These are phyloP conservation scores for Hanseniaspora occidentalis DNA, from an alignment of 805 yeast genomes.

Conservation along the genomic window DNA sequence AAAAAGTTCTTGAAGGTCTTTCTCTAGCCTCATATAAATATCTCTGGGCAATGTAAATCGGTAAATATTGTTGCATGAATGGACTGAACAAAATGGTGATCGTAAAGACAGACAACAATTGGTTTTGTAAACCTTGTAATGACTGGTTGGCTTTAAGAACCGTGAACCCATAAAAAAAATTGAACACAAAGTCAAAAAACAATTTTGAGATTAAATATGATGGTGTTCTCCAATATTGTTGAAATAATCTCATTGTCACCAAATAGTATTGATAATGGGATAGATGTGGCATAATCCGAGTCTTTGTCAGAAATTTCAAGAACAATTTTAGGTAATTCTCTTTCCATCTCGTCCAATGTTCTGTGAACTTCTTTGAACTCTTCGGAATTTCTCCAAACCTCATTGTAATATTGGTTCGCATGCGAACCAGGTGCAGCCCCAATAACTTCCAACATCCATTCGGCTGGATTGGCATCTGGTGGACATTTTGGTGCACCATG, in stretches of 20 bases:
- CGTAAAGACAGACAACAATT: conserved; percentile 69
- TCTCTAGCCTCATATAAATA: conserved; percentile 62
- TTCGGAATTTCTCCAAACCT: conserved; percentile 37
- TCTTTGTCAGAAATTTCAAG: conserved; percentile 11
- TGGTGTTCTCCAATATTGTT: conserved; percentile 34
- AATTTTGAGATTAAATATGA: conserved; percentile 30
- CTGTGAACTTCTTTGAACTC: conserved; percentile 26
- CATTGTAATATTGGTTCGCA: conserved; percentile 50
- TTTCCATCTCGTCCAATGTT: conserved; percentile 38
- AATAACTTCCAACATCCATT: conserved; percentile 54
- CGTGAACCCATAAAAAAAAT: conserved; percentile 42
- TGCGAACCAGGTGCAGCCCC: no score
- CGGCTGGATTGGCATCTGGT: conserved; percentile 51
- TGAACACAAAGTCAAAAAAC: conserved; percentile 31
- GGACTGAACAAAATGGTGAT: conserved; percentile 44
- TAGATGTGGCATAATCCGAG: conserved; percentile 15
- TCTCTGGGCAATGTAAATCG: conserved; percentile 49
- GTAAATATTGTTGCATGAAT: conserved; percentile 49
- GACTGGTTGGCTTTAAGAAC: conserved; percentile 56
- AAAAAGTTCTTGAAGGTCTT: conserved; percentile 57
- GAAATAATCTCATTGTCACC: conserved; percentile 29
- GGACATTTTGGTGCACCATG: conserved; percentile 54
- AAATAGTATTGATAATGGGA: conserved; percentile 21
- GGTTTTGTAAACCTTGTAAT: conserved; percentile 66
- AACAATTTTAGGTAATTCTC: conserved; percentile 25